Percentiles rank a stretch among this genome's conserved stretches.
Conservation (phyloP, 1,139 yeast genomes). For the Taphrina populina region DNA sequence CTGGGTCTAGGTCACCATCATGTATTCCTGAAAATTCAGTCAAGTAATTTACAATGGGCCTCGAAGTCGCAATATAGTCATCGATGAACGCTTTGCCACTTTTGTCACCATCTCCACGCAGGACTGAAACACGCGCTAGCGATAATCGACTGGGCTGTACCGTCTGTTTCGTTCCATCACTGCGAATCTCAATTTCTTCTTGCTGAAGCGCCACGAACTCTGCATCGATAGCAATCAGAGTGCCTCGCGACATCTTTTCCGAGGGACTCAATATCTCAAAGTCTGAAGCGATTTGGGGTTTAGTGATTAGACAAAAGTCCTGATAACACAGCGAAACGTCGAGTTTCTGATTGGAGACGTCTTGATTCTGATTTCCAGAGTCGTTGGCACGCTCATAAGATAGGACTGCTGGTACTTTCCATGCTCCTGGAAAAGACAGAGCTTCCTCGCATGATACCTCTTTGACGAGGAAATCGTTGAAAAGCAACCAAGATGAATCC, state of each 20-base stretch:
- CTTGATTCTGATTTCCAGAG: neutral
- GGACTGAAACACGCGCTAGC: slow-evolving; percentile 83
- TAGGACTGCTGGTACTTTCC: slow-evolving; percentile 82
- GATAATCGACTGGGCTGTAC: slow-evolving; percentile 74
- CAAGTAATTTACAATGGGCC: slow-evolving; percentile 69
- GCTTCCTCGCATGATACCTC: slow-evolving; percentile 69
- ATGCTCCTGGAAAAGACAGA: slow-evolving; percentile 63
- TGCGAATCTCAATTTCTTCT: slow-evolving; percentile 74
- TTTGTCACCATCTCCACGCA: slow-evolving; percentile 70
- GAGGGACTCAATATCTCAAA: slow-evolving; percentile 13
- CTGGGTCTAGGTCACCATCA: slow-evolving; percentile 82
- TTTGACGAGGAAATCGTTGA: slow-evolving; percentile 89
- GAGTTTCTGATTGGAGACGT: slow-evolving; percentile 1
- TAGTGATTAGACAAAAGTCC: slow-evolving; percentile 76
- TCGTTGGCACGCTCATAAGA: slow-evolving; percentile 50
- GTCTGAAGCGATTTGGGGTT: slow-evolving; percentile 29
- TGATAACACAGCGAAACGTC: slow-evolving; percentile 49
- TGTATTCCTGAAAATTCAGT: slow-evolving; percentile 92
- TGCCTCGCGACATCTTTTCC: slow-evolving; percentile 52
- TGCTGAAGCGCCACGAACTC: slow-evolving; percentile 85
- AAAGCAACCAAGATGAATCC: slow-evolving; percentile 65
- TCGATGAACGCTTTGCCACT: slow-evolving; percentile 84
- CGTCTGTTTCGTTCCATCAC: slow-evolving; percentile 66
- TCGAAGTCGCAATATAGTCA: slow-evolving; percentile 78
- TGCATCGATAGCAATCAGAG: slow-evolving; percentile 89